Evolutionary conservation across 139 green algal genomes (phyloP), one percentile per base, ranked within the genome.

Genomic region (Penium margaritaceum): DNA sequence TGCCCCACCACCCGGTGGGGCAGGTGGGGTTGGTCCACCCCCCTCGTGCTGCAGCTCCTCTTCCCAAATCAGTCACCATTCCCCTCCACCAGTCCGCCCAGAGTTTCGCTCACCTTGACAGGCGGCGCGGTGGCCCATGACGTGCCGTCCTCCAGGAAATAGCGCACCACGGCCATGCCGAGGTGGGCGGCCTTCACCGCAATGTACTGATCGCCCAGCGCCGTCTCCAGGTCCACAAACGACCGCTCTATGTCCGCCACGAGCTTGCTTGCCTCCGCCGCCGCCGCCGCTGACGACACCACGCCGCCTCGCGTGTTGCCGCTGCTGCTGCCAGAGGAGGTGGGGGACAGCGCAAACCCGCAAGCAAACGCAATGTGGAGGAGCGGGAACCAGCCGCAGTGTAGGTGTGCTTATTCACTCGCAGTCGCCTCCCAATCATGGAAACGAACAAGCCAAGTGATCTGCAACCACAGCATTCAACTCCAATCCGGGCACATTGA

Each of bases 131-230:
- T 30, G n/a, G 47, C 63, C 72, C 72, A 79, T 12, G 47, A 33
- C 7, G 64, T 79, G 44, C 53, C 53, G 21, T 79, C 72, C 24
- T 79, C 72, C 30, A 79, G 29, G 17, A 75, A 46, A 17, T 79
- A 79, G 2, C 29, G 29, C 32, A 66, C 34, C 1, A 74, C 72
- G 29, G 72, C 64, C 33, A 58, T 30, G 29, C 64, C 72, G 1
- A 79, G 72, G 33, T 58, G 53, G 34, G 27, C 21, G 4, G 46
- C 65, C 65, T 73, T 73, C 21, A 62, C 43, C 4, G 51, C 66
- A 3, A 74, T 74, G 66, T 74, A 74, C 66, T 74, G 51, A 24
- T 74, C 66, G 33, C 66, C 35, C 21, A 74, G 36, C 0, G 43
- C 38, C 44, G 54, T 74, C 41, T 74, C 66, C 0, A 63, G 36